Base-by-base conservation (phyloP, 2,329 filamentous ascomycete genomes). In the Penicillium sp. region DNA sequence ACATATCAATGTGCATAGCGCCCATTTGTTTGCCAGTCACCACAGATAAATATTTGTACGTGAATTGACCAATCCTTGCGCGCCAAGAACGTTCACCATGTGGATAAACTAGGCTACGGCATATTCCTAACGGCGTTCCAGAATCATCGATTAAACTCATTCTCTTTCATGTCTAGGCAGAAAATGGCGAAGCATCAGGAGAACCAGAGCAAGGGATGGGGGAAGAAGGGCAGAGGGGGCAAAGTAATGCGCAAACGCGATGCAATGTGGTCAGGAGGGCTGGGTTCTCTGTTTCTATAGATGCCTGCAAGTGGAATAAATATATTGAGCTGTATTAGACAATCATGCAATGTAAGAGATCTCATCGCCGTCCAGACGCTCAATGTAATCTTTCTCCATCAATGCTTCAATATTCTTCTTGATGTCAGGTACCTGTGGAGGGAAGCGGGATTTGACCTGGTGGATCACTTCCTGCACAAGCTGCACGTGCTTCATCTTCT, bases 331-430 rank as follows among this genome's bases (percentile, higher is more conserved):
- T 38, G 47, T 29, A 52, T 53, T 31, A 47, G 47, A 35, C 26
- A 47, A 65, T 86, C 86, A 97, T 71, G 94, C 94, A 67, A 98
- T 88, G 78, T 98, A 98, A 61, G 94, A 92, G 64, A 99, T 86
- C 75, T 97, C 93, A 73, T 98, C 95, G 58, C 92, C 93, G 52
- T 98, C 95, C 62, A 98, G 82, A 61, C 95, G 91, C 83, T 99
- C 95, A 53, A 99, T 87, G 73, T 99, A 99, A 78, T 99, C 95
- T 84, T 99, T 99, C 84, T 99, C 95, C 67, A 99, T 89, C 46
- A 99, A 85, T 67, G 97, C 97, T 79, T 99, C 95, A 76, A 99
- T 98, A 79, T 95, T 97, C 83, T 98, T 99, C 84, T 99, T 99
- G 86, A 99, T 99, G 71, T 99, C 95, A 17, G 88, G 85, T 31